These are phyloP conservation scores for Sporobolomyces roseus DNA, from an alignment of 768 basidiomycete genomes.

Conservation along the genomic window DNA sequence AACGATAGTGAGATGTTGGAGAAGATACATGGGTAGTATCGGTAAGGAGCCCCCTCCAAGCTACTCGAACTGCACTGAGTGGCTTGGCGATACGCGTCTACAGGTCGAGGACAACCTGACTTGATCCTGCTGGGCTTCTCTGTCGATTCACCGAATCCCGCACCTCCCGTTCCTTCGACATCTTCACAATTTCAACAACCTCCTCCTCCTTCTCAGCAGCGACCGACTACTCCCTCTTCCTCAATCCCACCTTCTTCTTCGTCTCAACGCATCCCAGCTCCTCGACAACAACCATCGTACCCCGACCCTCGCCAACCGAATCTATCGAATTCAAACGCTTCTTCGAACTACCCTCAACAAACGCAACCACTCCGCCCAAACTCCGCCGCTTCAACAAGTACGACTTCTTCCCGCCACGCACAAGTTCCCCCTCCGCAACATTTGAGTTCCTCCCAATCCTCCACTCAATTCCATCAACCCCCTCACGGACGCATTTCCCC, in stretches of 20 bases:
- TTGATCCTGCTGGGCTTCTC: slow-evolving; percentile 35
- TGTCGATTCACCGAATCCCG: slow-evolving; percentile 29
- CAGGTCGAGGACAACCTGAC: slow-evolving; percentile 20
- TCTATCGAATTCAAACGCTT: background rate
- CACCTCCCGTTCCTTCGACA: background rate
- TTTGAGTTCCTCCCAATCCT: slow-evolving; percentile 7
- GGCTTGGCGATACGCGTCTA: too few relatives aligned
- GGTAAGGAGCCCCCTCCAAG: background rate
- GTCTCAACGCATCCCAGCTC: background rate
- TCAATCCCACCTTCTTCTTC: background rate
- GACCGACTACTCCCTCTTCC: background rate
- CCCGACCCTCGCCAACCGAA: slow-evolving; percentile 8
- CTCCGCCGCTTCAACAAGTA: slow-evolving; percentile 10
- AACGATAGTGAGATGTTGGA: slow-evolving; percentile 37
- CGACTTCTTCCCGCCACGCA: slow-evolving; percentile 1
- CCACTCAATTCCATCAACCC: slow-evolving; percentile 1
- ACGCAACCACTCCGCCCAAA: slow-evolving; percentile 1
- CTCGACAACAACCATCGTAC: background rate
- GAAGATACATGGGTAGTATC: slow-evolving; percentile 31
- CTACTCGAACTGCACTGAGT: background rate
- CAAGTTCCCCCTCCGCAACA: background rate
- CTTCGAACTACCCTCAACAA: background rate
- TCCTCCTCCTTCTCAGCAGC: background rate
- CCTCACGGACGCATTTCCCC: slow-evolving; percentile 6
- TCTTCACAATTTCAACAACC: background rate